Evolutionary conservation across 1,284 basidiomycete species (phyloP).

Genomic region (Ceratobasidium sp.): DNA sequence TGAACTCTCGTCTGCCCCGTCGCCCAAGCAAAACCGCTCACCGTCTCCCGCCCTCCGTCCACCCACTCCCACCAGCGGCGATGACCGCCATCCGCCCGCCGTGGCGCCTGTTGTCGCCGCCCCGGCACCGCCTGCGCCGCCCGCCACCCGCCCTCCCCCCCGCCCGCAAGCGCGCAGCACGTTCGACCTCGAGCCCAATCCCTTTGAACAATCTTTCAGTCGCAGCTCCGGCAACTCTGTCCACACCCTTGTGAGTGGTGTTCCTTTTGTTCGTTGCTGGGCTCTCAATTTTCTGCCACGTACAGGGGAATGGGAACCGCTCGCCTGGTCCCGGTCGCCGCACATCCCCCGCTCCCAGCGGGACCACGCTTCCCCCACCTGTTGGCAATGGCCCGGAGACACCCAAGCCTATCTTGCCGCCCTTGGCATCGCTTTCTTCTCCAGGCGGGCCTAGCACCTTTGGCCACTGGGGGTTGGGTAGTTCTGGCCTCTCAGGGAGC

Average conservation of each 20-base stretch:
- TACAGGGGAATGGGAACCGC: slow-evolving; percentile 53
- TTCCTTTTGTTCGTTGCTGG: slow-evolving; percentile 55
- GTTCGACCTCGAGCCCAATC: slow-evolving; percentile 92
- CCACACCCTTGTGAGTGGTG: slow-evolving; percentile 29
- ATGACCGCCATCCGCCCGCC: slow-evolving; percentile 4
- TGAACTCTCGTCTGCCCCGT: slow-evolving; percentile 41
- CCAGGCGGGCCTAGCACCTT: slow-evolving; percentile 81
- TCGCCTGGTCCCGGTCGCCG: slow-evolving; percentile 43
- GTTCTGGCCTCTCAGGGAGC: slow-evolving; percentile 72
- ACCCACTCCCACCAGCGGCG: slow-evolving; percentile 22
- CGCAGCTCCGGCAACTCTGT: slow-evolving; percentile 56
- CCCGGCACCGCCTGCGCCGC: not conserved
- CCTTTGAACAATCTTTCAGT: slow-evolving; percentile 94
- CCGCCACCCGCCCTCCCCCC: slow-evolving; percentile 16
- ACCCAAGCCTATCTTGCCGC: slow-evolving; percentile 80
- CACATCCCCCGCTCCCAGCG: slow-evolving; percentile 37
- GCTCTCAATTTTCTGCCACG: slow-evolving; percentile 55
- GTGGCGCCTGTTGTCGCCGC: not conserved
- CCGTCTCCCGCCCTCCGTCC: slow-evolving; percentile 28
- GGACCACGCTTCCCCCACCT: slow-evolving; percentile 35
- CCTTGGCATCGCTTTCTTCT: slow-evolving; percentile 86
- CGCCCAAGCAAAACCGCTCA: slow-evolving; percentile 17
- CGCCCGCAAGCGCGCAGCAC: slow-evolving; percentile 49
- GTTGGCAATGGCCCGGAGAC: slow-evolving; percentile 46
- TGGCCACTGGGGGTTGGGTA: slow-evolving; percentile 73